A percentile compares a stretch with the other conserved stretches of the same genome.
These are phyloP conservation scores for Hypomyces perniciosus DNA, from an alignment of 2,329 filamentous ascomycete species.

Conservation along the genomic window DNA sequence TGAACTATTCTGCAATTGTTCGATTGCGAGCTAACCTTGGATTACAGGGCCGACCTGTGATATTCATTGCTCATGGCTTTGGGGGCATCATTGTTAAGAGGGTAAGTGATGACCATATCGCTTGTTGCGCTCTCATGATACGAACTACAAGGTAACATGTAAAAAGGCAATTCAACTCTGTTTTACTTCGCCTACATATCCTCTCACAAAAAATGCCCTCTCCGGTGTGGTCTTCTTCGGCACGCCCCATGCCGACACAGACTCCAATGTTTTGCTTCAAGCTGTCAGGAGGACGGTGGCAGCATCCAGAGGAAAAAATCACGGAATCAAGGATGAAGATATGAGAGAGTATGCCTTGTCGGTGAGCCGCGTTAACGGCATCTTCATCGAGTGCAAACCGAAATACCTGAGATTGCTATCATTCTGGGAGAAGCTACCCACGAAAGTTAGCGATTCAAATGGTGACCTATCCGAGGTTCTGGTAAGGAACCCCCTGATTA, in stretches of 20 bases:
- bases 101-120: constrained; percentile 6
- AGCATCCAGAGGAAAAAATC: neutral
- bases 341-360: constrained; percentile 18
- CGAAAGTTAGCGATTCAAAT: neutral
- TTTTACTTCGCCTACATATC: constrained; percentile 5
- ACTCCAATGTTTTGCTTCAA: constrained; percentile 17
- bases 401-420: constrained; percentile 6
- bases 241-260: constrained; percentile 18
- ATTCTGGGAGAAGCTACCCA: constrained; percentile 14
- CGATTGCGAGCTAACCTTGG: neutral
- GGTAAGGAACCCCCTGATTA: neutral
- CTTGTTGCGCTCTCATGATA: neutral
- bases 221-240: constrained; percentile 19
- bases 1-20: neutral
- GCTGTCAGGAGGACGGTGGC: constrained; percentile 15
- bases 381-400: constrained; percentile 8
- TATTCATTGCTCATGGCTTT: constrained; percentile 22
- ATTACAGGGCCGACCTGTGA: constrained; percentile 14
- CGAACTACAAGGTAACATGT: neutral
- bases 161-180: constrained; percentile 12
- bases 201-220: constrained; percentile 9
- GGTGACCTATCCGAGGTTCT: neutral
- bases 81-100: constrained; percentile 21
- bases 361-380: constrained; percentile 16
- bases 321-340: constrained; percentile 11